These are phyloP conservation scores for Aspergillus sp. DNA, from an alignment of 2,329 filamentous ascomycete genomes.

Conservation along the genomic window DNA sequence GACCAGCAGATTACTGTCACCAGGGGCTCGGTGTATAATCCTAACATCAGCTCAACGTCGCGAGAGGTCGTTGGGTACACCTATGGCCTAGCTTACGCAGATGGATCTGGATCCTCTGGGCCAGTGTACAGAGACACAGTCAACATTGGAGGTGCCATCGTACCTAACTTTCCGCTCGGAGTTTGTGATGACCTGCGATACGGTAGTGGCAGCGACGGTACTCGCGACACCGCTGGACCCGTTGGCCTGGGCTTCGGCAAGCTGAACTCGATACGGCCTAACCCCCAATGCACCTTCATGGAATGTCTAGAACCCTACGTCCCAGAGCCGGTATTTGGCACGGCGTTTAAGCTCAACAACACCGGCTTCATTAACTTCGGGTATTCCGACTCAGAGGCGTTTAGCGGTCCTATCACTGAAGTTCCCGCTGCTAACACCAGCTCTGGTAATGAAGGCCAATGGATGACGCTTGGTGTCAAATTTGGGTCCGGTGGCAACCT, in stretches of 20 bases:
- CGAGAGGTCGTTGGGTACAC: not conserved
- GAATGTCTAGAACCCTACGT: constrained; percentile 12
- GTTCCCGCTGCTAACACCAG: constrained; percentile 7
- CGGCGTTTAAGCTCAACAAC: constrained; percentile 8
- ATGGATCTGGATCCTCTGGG: constrained; percentile 11
- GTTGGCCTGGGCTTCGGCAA: constrained; percentile 9
- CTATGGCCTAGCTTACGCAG: constrained; percentile 7
- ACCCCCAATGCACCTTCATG: constrained; percentile 13
- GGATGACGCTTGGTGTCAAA: constrained; percentile 7
- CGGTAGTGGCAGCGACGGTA: constrained; percentile 4
- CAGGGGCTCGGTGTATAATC: constrained; percentile 7
- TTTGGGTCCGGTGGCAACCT: constrained; percentile 7
- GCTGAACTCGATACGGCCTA: constrained; percentile 10
- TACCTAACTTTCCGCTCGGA: constrained; percentile 10
- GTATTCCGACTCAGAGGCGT: constrained; percentile 8
- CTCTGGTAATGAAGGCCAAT: constrained; percentile 12
- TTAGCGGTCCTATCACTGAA: constrained; percentile 4
- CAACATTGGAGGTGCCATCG: constrained; percentile 12
- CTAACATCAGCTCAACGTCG: constrained; percentile 6
- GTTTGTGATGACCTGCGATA: constrained; percentile 8
- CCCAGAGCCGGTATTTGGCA: constrained; percentile 9
- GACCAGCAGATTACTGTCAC: constrained; percentile 12
- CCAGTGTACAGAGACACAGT: constrained; percentile 9
- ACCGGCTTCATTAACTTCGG: constrained; percentile 12
- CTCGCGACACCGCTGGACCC: constrained; percentile 10